These are phyloP conservation scores for Neurospora sp. DNA, from an alignment of 495 filamentous ascomycete species.

Conservation along the genomic window DNA sequence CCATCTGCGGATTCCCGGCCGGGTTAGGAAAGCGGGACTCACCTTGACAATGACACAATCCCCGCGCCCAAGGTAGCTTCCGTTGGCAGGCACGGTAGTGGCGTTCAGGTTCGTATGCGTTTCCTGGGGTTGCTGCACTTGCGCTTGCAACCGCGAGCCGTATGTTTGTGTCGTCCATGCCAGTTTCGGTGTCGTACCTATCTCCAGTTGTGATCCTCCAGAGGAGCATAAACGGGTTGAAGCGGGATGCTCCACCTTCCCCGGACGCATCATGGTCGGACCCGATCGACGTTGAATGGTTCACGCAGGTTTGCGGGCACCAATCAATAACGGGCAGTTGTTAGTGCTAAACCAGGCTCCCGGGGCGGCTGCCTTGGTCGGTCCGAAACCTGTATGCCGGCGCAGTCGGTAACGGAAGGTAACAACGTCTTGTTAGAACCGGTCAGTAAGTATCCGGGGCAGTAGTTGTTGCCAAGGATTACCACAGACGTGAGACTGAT, in stretches of 20 bases:
- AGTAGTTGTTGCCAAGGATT: background rate
- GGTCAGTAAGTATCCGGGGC: background rate
- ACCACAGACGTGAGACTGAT: background rate
- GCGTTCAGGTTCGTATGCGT: background rate
- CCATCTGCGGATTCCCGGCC: background rate
- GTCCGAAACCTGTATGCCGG: background rate
- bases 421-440: background rate
- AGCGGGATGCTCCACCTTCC: background rate
- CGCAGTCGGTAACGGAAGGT: background rate
- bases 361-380: background rate
- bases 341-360: background rate
- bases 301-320: slow-evolving; percentile 8
- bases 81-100: background rate
- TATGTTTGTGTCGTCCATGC: background rate
- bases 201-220: background rate
- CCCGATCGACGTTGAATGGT: background rate
- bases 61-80: background rate
- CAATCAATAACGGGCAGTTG: slow-evolving; percentile 3
- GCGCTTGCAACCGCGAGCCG: background rate
- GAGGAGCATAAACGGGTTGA: background rate
- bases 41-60: background rate
- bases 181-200: background rate
- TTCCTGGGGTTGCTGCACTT: background rate
- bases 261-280: background rate
- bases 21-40: background rate